Base-by-base conservation (phyloP, 345 rosid species). In the Adansonia digitata region DNA sequence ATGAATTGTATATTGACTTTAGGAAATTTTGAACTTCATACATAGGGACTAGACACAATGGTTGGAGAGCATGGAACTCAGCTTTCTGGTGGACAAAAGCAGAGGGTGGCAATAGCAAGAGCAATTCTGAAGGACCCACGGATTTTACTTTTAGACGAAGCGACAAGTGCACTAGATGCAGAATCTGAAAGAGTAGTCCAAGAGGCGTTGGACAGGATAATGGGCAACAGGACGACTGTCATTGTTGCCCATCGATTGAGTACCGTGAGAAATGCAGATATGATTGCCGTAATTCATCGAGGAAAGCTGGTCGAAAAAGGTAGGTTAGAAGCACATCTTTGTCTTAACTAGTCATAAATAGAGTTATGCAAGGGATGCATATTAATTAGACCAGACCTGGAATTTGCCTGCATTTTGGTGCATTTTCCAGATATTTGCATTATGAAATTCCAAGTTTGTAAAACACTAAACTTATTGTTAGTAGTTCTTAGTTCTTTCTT, bases 21-120 rank as follows among this genome's bases (percentile, higher is more conserved):
- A 26, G 35, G 35, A 65, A 22, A 43, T 10, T 62, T 20, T 57
- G 43, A 64, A 29, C 39, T 18, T 63, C 51, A 31, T 42, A 12
- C 51, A 4, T 66, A 91, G 84, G 99, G 98, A 62, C 72, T 91
- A 40, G 96, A 93, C 73, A 93, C 98, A 2, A 84, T 88, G 96
- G 97, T 88, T 5, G 98, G 98, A 18, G 98, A 94, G 80, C 97
- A 90, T 69, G 97, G 99, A 68, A 88, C 95, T 26, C 98, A 90
- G 78, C 88, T 95, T 56, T 93, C 98, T 0, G 99, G 99, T 11
- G 99, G 99, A 35, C 99, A 95, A 72, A 94, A 94, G 79, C 98
- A 94, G 83, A 87, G 98, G 74, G 82, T 93, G 69, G 98, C 98
- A 2, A 91, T 93, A 29, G 95, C 98, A 0, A 88, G 98, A 77